Evolutionary conservation across 176 grass and related monocot genomes (phyloP).

Genomic region (Ensete glaucum): DNA sequence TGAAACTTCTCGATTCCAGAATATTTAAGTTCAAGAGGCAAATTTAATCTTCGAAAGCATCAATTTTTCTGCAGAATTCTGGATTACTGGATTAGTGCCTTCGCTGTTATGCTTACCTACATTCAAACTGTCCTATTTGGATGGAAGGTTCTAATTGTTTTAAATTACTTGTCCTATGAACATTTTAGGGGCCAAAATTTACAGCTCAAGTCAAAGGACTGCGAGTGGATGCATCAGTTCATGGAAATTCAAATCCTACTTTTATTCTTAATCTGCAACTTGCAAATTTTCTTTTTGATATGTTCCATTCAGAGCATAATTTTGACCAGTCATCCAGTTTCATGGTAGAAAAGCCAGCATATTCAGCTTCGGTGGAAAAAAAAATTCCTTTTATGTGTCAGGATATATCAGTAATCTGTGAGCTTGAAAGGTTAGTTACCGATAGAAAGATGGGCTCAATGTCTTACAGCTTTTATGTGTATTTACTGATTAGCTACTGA

Average conservation of each 20-base stretch:
- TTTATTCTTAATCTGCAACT: constrained; percentile 53
- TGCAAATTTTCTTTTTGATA: constrained; percentile 61
- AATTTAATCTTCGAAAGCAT: too few species aligned
- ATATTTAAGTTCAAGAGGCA: too few species aligned
- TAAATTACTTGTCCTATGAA: constrained; percentile 26
- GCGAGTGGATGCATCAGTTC: constrained; percentile 61
- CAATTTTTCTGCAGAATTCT: background rate
- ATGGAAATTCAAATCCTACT: constrained; percentile 36
- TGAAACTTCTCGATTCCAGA: background rate
- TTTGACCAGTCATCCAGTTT: constrained; percentile 35
- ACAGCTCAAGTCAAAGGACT: constrained; percentile 58
- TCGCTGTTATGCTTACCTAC: constrained; percentile 4
- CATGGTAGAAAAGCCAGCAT: constrained; percentile 37
- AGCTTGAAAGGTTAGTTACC: constrained; percentile 33
- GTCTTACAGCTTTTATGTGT: background rate
- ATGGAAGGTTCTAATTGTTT: constrained; percentile 7
- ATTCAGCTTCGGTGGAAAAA: constrained; percentile 48
- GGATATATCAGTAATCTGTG: constrained; percentile 29
- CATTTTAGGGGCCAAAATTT: constrained; percentile 67
- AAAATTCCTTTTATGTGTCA: constrained; percentile 20
- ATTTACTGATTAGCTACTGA: background rate
- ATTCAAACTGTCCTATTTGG: background rate
- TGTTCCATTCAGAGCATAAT: constrained; percentile 29
- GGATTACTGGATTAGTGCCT: constrained; percentile 11
- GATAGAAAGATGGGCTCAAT: background rate